Evolutionary conservation across 2,329 filamentous ascomycete genomes (phyloP), one percentile per base, ranked within the genome.

Genomic region (Aspergillus ochraceoroseus): DNA sequence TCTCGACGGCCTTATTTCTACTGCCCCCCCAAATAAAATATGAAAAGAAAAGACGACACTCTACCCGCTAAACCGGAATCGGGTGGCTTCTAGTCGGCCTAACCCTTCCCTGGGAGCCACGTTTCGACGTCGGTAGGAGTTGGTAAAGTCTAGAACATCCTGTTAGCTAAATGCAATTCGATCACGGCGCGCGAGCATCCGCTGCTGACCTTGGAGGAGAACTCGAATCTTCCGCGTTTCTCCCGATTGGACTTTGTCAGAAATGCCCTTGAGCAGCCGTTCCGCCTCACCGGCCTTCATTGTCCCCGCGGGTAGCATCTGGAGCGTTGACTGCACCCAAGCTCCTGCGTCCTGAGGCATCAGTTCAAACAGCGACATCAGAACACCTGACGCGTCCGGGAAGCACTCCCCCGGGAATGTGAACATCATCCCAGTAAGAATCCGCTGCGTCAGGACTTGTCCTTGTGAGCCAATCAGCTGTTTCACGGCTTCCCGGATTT

Each of bases 371-470:
- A 96, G 74, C 3, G 83, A 82, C 45, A 98, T 79, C 37, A 98
- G 70, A n/a, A 95, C 87, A 3, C 88, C 89, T 33, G 87, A 95
- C 11, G 88, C 89, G 60, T 98, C 92, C 0, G 89, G 83, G 59
- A 96, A 94, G 67, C 89, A 95, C 63, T 96, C 92, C 29, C 86
- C 80, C 0, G 92, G 94, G 68, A 98, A 98, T 0, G 85, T 94
- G 63, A 95, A 95, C 90, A 98, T 96, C 89, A 98, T 94, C 45
- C 92, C 92, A 1, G 89, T 92, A 70, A 98, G 75, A 43, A 94
- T 82, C 49, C 89, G 85, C 66, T 95, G 90, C 5, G 92, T 82
- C 18, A 98, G 73, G 41, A 80, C 70, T 56, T 87, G 82, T 25
- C 92, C 88, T 49, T 88, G 80, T 1, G 73, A 69, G 2, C 74